Evolutionary conservation across 2,329 filamentous ascomycete species (phyloP), one percentile per base, ranked within the genome.

Genomic region (Thyridium curvatum): DNA sequence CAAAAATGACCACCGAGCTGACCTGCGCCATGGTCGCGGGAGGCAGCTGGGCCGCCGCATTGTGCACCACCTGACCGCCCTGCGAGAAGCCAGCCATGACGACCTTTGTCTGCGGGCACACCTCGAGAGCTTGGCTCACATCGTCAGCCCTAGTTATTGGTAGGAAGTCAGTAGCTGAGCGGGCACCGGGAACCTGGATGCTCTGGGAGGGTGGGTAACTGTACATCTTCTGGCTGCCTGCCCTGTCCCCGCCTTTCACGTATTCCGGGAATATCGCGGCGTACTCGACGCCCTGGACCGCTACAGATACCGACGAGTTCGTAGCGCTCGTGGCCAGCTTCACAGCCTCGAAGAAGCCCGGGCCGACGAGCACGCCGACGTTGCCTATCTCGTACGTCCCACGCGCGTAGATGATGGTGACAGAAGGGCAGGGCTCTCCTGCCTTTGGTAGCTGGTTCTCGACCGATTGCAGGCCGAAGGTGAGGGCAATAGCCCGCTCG

Each of bases 371-470:
- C 17, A 49, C 51, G 16, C 74, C 74, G 36, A 78, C 68, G 46
- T 74, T 77, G 31, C 71, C 72, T 1, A 45, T 29, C 53, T 77
- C 71, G 6, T 64, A 67, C 4, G 73, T 76, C 8, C 74, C 74
- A 14, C 74, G 66, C n/a, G 74, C 74, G 46, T 72, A 78, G 47
- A 79, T 68, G 37, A 78, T 54, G 8, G 71, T 77, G 44, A 72
- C 62, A 26, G 59, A 50, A 28, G 64, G 66, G 54, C 68, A 72
- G 8, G 32, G 32, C 8, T 6, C 21, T 26, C 21, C 21, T 26
- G 10, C 21, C 21, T 10, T 26, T 26, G 21, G 21, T 6, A 26
- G 21, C 21, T 26, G 21, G 10, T 26, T 26, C 21, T 26, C 6
- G 6, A 26, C 10, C 21, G 21, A 6, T 10, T 26, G 6, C 6